phyloP scores from a whole-genome alignment of 306 rosid species.

The Oxytropis ochrocephala region DNA sequence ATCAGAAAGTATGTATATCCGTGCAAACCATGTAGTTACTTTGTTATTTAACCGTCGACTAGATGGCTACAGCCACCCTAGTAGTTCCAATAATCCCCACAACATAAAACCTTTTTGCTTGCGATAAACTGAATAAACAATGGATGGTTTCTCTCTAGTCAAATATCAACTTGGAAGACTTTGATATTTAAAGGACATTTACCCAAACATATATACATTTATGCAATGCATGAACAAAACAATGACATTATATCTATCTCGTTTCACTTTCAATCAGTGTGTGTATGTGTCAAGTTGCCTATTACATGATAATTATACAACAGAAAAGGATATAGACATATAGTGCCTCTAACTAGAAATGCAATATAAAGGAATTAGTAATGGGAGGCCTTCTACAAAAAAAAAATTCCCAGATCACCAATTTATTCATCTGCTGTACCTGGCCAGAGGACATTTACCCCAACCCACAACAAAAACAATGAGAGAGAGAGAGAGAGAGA shows the following conservation, averaged over 20 bases:
- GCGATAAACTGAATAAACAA: background rate
- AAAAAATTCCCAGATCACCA: background rate
- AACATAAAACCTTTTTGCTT: background rate
- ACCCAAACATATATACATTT: background rate
- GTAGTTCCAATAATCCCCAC: background rate
- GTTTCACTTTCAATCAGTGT: background rate
- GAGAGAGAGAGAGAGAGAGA: constrained; percentile 1
- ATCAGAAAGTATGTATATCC: background rate
- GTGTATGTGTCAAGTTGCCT: background rate
- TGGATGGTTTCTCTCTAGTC: background rate
- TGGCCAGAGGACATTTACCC: background rate
- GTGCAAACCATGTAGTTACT: background rate
- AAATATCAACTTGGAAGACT: background rate
- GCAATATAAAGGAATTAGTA: background rate
- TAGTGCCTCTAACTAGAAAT: background rate
- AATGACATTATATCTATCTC: background rate
- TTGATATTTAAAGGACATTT: background rate
- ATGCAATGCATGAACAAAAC: background rate
- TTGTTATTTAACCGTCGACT: background rate
- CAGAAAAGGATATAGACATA: background rate
- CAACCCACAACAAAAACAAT: background rate
- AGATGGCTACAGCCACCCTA: background rate
- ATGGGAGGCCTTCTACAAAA: too few species aligned
- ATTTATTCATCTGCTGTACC: background rate
- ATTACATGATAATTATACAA: background rate